Evolutionary conservation across 495 filamentous ascomycete species (phyloP).

Genomic region (Hyaloscypha bicolor): DNA sequence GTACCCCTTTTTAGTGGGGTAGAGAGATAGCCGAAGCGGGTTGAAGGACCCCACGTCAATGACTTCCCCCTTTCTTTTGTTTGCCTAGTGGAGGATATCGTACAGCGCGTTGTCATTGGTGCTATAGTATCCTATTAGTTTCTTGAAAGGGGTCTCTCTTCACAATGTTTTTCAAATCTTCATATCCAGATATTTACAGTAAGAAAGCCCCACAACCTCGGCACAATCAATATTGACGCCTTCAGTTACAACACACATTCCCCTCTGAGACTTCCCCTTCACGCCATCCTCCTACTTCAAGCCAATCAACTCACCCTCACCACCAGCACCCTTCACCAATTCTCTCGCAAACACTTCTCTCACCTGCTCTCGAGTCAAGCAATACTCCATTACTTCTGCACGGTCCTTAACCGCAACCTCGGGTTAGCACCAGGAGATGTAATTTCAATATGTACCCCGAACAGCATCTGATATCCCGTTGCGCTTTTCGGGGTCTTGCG

Average conservation of each 20-base stretch:
- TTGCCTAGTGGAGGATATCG: background rate
- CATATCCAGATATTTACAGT: constrained; percentile 1
- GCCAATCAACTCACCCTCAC: background rate
- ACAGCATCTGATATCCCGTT: constrained; percentile 71
- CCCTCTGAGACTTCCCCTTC: constrained; percentile 1
- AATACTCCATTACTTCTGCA: background rate
- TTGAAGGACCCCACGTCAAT: background rate
- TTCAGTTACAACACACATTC: background rate
- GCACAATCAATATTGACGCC: background rate
- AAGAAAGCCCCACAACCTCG: background rate
- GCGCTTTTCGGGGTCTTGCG: background rate
- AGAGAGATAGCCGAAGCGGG: background rate
- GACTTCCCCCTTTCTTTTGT: background rate
- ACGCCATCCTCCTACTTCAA: background rate
- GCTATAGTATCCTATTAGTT: background rate
- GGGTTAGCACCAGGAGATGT: background rate
- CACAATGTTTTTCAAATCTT: background rate
- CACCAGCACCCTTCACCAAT: background rate
- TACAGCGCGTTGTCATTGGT: background rate
- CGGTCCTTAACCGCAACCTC: background rate
- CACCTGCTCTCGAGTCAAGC: background rate
- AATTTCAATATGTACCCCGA: background rate
- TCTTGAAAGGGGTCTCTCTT: background rate
- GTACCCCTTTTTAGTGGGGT: background rate
- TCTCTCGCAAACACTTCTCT: background rate